Evolutionary conservation across 148 eudicot species (phyloP), one percentile per base, ranked within the genome.

Genomic region (Rhododendron kiyosumense): DNA sequence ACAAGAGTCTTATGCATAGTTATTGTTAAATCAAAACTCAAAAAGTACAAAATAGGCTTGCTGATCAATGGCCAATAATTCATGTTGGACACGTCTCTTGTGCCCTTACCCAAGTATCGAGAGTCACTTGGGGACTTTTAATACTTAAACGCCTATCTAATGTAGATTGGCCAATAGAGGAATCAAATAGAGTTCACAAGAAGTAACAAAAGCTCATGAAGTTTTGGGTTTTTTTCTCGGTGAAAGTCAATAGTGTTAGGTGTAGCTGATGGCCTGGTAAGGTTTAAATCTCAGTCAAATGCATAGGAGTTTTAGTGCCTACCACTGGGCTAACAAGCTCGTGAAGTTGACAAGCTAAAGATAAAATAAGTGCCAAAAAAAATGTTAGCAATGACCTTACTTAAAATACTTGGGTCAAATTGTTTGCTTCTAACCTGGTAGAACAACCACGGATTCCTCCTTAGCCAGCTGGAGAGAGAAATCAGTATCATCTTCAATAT

Each of bases 381-480:
- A 71, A 4, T 71, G 76, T 30, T 71, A 30, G 76, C 76, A 14
- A 30, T 13, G 36, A 69, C 9, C 28, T 63, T 63, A 71, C 7
- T 71, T 30, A 18, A 13, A 67, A 12, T 69, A 28, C 36, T 67
- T 41, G 45, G 45, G 45, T 69, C 12, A 69, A 28, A 30, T 71
- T 30, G 32, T 3, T 46, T 1, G 7, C 34, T 6, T 45, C 46
- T 59, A 24, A 93, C 95, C 95, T 9, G 95, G 95, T 9, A 93
- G 85, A 81, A 90, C 76, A 7, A 90, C 36, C 79, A 90, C 86
- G 7, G 87, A 90, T 86, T 93, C 94, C 86, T 93, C 94, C 81
- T 91, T 91, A 41, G 93, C 94, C 76, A 94, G 94, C 86, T 94
- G 93, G 43, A n/a, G 46, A 82, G 94, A 90, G 83, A 94, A 93